Evolutionary conservation across 164 flowering plant genomes (phyloP), one percentile per base, ranked within the genome.

Genomic region (Vitis cinerea): DNA sequence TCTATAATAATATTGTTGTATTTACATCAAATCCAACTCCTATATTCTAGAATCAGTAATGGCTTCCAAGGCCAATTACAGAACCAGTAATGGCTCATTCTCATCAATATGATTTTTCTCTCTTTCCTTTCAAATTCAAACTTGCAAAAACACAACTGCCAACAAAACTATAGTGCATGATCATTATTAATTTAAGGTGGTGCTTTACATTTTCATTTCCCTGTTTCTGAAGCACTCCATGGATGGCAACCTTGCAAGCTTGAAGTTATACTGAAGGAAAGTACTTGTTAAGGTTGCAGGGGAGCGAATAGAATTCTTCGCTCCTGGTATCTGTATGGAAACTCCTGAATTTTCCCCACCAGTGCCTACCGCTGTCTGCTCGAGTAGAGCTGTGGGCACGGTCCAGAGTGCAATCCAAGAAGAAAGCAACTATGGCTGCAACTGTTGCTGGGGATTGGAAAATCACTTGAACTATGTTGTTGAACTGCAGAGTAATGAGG

Each of bases 401-500:
- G 8, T 76, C 75, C 11, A 89, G 87, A 1, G 98, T 93, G 64
- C 71, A 54, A 68, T 96, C 99, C 84, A 96, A 70, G 62, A 90
- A 76, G 63, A 71, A 72, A 2, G 92, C 94, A 4, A 87, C 73
- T 1, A 86, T 65, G 6, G 77, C 76, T 5, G 86, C 97, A 23
- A 93, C 97, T 2, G 94, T 88, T 53, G 97, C 93, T 1, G 88
- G 86, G 9, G 99, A 95, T 12, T 93, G 77, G 75, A 93, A 95
- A 10, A 90, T 88, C 75, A 95, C 97, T 69, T 84, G 85, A 72
- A 90, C 65, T 17, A 88, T 73, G 74, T 81, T 76, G 78, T 95
- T 87, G 68, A 95, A 93, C 99, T 95, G 90, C 81, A 81, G 52
- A 37, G 4, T 37, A 6, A 37, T 37, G 44, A 37, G 4, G 44